Evolutionary conservation across 2,329 filamentous ascomycete species (phyloP), one percentile per base, ranked within the genome.

Genomic region (Penicillium aurantiogriseum): DNA sequence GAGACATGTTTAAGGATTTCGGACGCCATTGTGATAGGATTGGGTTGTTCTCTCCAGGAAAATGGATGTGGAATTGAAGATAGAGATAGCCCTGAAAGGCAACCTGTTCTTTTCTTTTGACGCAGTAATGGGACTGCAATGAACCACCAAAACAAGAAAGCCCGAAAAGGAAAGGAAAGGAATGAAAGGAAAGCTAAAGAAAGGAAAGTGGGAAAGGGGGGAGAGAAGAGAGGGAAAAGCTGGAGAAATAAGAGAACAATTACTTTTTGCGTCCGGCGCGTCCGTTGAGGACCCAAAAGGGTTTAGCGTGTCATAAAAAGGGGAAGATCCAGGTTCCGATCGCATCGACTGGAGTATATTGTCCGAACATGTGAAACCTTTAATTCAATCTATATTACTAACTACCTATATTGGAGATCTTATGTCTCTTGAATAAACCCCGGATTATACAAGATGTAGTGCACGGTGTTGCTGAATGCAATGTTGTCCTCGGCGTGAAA

Each of bases 191-290:
- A 88, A 42, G 51, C 17, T 11, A 36, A 36, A 36, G 50, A 46
- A 51, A 59, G 60, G 59, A 57, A 65, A 57, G 61, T 60, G 58
- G 58, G 62, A 59, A 58, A 60, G 46, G 62, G 80, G 83, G 64
- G 92, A 92, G 77, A 85, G 89, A 74, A 86, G 85, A 69, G 89
- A 91, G 88, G 87, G 63, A 36, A 36, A 46, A 46, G 50, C 50
- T 52, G 50, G 50, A 59, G 53, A 59, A 42, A 46, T 52, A 63
- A 57, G 51, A 54, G 63, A 56, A 51, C 52, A 49, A 61, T 57
- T 62, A 62, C 63, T 57, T 65, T 66, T 67, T 60, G 55, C 55
- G 54, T 56, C 68, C 67, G 65, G 63, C 66, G 61, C 62, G 67
- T 68, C 68, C 63, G 66, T 64, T 64, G 61, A 52, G 47, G 27